Conservation (phyloP, 148 eudicot species). For the Chenopodium suecicum region DNA sequence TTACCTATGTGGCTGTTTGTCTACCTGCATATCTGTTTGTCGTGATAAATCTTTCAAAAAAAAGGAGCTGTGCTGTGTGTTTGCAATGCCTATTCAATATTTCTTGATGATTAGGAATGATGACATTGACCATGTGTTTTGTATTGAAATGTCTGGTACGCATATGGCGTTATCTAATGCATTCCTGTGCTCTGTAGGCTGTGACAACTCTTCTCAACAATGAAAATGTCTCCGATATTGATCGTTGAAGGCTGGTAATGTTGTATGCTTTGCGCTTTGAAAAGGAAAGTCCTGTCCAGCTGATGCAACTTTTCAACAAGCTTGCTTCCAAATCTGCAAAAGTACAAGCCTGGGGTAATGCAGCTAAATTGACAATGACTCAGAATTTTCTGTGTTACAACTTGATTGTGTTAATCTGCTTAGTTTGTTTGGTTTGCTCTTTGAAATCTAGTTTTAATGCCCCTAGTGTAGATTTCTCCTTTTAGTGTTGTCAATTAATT, state of each 20-base stretch:
- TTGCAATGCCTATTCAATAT: not conserved
- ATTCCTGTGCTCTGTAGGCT: slow-evolving; percentile 65
- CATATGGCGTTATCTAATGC: slow-evolving; percentile 6
- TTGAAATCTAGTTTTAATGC: not conserved
- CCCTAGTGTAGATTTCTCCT: not conserved
- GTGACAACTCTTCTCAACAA: slow-evolving; percentile 80
- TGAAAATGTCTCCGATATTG: slow-evolving; percentile 83
- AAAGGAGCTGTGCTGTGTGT: not conserved
- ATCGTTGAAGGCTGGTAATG: slow-evolving; percentile 90
- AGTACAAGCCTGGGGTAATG: slow-evolving; percentile 95
- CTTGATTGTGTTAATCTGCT: not conserved
- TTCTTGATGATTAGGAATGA: not conserved
- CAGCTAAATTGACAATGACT: slow-evolving; percentile 18
- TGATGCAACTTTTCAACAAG: slow-evolving; percentile 96
- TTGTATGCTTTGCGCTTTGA: slow-evolving; percentile 95
- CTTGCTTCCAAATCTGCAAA: slow-evolving; percentile 77
- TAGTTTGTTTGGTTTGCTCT: not conserved
- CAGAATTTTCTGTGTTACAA: not conserved
- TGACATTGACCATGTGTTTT: not conserved
- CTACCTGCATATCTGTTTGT: not conserved
- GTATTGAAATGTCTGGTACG: not conserved
- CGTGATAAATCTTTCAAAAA: not conserved
- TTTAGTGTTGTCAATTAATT: not conserved
- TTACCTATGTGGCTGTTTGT: not conserved
- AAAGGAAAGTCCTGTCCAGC: slow-evolving; percentile 94